A percentile compares a stretch with the other conserved stretches of the same genome.
Conservation (phyloP, 1,284 basidiomycete species). For the Ganoderma lingzhi region DNA sequence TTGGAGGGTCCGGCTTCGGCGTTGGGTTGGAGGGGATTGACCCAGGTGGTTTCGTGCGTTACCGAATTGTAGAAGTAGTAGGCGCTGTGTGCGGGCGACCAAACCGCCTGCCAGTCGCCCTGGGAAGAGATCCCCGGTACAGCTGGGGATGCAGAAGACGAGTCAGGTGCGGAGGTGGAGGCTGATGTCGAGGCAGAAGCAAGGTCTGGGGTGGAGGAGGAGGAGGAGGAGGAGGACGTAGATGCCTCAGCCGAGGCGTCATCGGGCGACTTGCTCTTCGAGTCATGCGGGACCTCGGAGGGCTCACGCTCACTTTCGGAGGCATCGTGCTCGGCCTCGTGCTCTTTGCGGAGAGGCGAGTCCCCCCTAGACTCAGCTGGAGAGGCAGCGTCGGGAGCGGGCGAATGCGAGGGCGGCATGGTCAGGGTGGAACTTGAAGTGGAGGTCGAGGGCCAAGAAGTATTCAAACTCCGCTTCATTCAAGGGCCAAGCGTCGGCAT, state of each 20-base stretch:
- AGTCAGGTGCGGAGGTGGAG: slow-evolving; percentile 20
- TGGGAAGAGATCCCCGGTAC: slow-evolving; percentile 28
- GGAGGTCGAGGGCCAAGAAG: slow-evolving; percentile 29
- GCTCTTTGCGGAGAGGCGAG: slow-evolving; percentile 10
- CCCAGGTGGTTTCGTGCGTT: slow-evolving; percentile 89
- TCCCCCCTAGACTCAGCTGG: slow-evolving; percentile 17
- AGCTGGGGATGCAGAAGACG: slow-evolving; percentile 19
- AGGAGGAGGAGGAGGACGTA: slow-evolving; percentile 19
- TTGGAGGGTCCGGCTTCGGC: slow-evolving; percentile 32
- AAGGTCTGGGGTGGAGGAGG: slow-evolving; percentile 16
- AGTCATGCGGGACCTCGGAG: slow-evolving; percentile 20
- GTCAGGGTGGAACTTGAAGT: slow-evolving; percentile 24
- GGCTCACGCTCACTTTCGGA: slow-evolving; percentile 13
- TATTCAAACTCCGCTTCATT: slow-evolving; percentile 27
- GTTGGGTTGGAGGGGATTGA: slow-evolving; percentile 72
- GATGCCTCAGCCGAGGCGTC: slow-evolving; percentile 15
- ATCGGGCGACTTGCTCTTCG: slow-evolving; percentile 12
- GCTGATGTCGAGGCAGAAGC: slow-evolving; percentile 8
- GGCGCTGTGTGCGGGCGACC: slow-evolving; percentile 80
- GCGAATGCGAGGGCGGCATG: slow-evolving; percentile 33
- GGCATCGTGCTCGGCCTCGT: slow-evolving; percentile 10
- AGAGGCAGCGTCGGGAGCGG: slow-evolving; percentile 25
- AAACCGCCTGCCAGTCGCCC: slow-evolving; percentile 86
- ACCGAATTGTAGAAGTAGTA: slow-evolving; percentile 90
- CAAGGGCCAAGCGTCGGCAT: slow-evolving; percentile 6